phyloP scores from a whole-genome alignment of 176 grass and related monocot genomes.

The Rhynchospora tenuis region DNA sequence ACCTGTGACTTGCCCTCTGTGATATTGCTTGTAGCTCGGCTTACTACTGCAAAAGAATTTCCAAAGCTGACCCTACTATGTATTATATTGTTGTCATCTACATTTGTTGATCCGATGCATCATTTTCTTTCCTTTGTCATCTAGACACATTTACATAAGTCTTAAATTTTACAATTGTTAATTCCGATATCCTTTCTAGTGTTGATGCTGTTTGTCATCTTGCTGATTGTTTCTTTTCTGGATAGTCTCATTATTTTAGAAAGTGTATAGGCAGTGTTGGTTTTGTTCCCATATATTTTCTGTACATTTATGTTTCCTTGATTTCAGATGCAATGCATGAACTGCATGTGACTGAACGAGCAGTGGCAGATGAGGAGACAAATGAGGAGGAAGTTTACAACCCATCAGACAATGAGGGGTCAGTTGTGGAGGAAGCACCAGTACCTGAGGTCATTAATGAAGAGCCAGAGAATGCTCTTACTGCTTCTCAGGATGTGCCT shows the following conservation, averaged over 20 bases:
- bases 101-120: background rate
- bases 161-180: background rate
- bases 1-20: background rate
- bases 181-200: background rate
- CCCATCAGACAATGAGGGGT: slow-evolving; percentile 36
- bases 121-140: background rate
- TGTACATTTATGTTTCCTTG: background rate
- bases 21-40: background rate
- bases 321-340: slow-evolving; percentile 12
- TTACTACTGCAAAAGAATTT: background rate
- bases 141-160: background rate
- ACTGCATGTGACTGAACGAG: slow-evolving; percentile 15
- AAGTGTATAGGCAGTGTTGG: background rate
- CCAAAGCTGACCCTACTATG: background rate
- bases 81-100: background rate
- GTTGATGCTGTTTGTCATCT: background rate
- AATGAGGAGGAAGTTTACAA: slow-evolving; percentile 51
- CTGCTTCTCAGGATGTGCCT: background rate
- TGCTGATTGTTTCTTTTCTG: background rate
- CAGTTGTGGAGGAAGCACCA: slow-evolving; percentile 45
- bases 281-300: background rate
- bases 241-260: background rate
- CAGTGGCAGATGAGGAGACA: slow-evolving; percentile 13
- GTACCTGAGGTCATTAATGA: slow-evolving; percentile 52
- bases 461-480: slow-evolving; percentile 32